Percentiles rank a stretch among this genome's conserved stretches.
These are phyloP conservation scores for Backusella westeae DNA, from an alignment of 192 early-diverging fungal species.

Conservation along the genomic window DNA sequence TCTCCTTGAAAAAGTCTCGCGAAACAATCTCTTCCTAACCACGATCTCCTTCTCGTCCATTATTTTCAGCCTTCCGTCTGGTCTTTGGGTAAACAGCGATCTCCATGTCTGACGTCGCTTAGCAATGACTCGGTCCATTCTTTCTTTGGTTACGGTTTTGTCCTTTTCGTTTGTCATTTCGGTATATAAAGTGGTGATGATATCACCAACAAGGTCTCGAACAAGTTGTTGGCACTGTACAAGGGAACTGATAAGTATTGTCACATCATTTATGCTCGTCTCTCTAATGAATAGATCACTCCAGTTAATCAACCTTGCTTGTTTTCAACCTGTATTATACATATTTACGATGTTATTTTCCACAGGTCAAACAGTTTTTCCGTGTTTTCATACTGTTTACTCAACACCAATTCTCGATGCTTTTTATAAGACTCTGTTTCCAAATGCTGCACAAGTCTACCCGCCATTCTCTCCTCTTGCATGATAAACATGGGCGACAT, in stretches of 20 bases:
- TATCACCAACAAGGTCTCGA: not conserved
- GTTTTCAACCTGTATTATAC: not conserved
- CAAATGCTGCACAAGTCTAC: not conserved
- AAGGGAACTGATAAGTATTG: not conserved
- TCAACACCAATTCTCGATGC: not conserved
- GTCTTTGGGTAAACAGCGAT: not conserved
- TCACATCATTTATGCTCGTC: not conserved
- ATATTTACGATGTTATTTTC: slow-evolving; percentile 11
- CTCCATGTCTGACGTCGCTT: not conserved
- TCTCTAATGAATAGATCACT: not conserved
- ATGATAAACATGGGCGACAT: not conserved
- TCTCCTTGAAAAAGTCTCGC: not conserved
- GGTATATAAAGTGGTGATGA: not conserved
- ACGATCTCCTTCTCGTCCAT: not conserved
- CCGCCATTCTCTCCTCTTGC: not conserved
- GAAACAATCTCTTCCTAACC: not conserved
- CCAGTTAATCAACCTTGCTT: not conserved
- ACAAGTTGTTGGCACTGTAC: not conserved
- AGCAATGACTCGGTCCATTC: not conserved
- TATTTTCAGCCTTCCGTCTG: not conserved
- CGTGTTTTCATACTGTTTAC: not conserved
- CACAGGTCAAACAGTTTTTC: slow-evolving; percentile 1
- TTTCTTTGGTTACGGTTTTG: not conserved
- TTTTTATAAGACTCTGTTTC: not conserved
- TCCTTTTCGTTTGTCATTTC: not conserved